Evolutionary conservation across 768 basidiomycete species (phyloP).

Genomic region (Botryobasidium botryosum): DNA sequence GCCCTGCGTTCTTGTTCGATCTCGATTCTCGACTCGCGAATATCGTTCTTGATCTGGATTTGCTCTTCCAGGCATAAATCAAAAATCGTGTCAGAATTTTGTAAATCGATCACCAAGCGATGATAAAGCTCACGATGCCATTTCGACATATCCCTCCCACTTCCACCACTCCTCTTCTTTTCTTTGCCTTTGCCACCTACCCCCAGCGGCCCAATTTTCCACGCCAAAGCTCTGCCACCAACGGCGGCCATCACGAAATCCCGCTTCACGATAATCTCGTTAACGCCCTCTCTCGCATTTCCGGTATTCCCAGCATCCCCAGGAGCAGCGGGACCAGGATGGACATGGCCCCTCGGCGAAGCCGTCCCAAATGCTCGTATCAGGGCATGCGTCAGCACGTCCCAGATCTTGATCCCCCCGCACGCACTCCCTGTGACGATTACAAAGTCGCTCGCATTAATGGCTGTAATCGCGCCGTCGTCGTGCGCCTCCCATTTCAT

Average conservation of each 20-base stretch:
- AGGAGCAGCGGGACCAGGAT: too few species aligned
- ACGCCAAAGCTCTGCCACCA: constrained; percentile 46
- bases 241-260: constrained; percentile 42
- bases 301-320: too few species aligned
- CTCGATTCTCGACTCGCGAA: constrained; percentile 38
- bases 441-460: constrained; percentile 42
- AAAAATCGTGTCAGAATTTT: background rate
- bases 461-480: constrained; percentile 45
- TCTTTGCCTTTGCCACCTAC: constrained; percentile 14
- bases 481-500: constrained; percentile 40
- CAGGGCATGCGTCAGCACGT: constrained; percentile 42
- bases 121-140: constrained; percentile 24
- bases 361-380: constrained; percentile 36
- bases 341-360: too few species aligned
- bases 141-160: constrained; percentile 17
- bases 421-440: constrained; percentile 44
- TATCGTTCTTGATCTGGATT: constrained; percentile 43
- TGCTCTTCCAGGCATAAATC: constrained; percentile 29
- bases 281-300: constrained; percentile 32
- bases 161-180: constrained; percentile 7
- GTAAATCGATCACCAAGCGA: background rate
- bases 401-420: constrained; percentile 45
- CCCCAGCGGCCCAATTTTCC: constrained; percentile 36
- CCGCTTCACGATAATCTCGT: constrained; percentile 39
- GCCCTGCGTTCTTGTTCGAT: constrained; percentile 34